These are phyloP conservation scores for Ustilago nuda DNA, from an alignment of 1,284 basidiomycete species.

Conservation along the genomic window DNA sequence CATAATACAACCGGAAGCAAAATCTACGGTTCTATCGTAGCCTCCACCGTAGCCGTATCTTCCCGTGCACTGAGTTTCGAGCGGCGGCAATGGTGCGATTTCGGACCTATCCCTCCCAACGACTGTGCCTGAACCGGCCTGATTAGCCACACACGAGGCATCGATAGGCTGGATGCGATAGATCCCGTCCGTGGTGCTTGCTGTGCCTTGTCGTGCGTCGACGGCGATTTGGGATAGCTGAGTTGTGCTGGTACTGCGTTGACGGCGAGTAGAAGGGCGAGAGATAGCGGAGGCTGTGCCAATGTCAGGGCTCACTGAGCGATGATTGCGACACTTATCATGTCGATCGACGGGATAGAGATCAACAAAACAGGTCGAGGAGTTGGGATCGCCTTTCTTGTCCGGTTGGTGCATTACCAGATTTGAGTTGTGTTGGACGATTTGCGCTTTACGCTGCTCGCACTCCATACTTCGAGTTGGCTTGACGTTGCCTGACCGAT, in stretches of 20 bases:
- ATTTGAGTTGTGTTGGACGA: background rate
- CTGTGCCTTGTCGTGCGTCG: constrained; percentile 1
- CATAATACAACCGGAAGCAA: constrained; percentile 30
- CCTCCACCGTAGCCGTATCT: constrained; percentile 12
- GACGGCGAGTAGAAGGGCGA: background rate
- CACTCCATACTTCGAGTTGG: constrained; percentile 6
- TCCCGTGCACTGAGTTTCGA: background rate
- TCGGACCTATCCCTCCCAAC: no score
- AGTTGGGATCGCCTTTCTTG: background rate
- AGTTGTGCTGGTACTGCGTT: background rate
- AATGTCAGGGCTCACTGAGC: background rate
- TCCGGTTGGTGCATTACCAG: background rate
- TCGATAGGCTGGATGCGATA: constrained; percentile 10
- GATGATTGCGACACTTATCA: background rate
- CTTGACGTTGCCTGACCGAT: constrained; percentile 8
- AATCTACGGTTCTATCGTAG: constrained; percentile 21
- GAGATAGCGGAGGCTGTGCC: background rate
- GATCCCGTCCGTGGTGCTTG: constrained; percentile 11
- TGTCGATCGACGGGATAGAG: background rate
- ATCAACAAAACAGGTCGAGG: background rate
- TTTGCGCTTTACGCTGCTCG: background rate
- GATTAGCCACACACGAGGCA: background rate
- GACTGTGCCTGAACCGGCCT: background rate
- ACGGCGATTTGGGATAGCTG: background rate
- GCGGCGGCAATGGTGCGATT: background rate